These are phyloP conservation scores for Stephania yunnanensis DNA, from an alignment of 164 flowering plant genomes.

Conservation along the genomic window DNA sequence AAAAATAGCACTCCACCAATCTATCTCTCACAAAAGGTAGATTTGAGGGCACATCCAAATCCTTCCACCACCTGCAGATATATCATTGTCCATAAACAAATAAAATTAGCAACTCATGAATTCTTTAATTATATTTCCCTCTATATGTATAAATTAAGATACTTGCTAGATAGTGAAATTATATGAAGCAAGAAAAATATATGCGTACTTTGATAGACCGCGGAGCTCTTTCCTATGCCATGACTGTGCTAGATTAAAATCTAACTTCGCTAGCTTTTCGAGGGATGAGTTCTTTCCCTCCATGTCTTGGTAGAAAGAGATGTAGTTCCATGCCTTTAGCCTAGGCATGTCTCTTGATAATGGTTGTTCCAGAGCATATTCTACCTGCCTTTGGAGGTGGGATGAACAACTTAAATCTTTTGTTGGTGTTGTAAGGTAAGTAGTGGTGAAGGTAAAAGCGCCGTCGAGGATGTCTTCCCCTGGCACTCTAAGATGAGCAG, in stretches of 20 bases:
- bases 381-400: background rate
- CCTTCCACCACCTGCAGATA: slow-evolving; percentile 37
- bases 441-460: background rate
- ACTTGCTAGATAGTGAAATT: too few species aligned
- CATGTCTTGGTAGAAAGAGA: background rate
- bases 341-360: slow-evolving; percentile 1
- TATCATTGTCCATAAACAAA: too few species aligned
- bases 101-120: too few species aligned
- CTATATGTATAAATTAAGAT: too few species aligned
- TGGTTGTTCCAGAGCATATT: background rate
- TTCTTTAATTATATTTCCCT: background rate
- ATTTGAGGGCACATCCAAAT: slow-evolving; percentile 21
- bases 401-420: background rate
- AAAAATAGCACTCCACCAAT: slow-evolving; percentile 37
- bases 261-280: too few species aligned
- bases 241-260: too few species aligned
- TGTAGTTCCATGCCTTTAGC: background rate
- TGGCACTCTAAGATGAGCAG: background rate
- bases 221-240: too few species aligned
- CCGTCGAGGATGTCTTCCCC: slow-evolving; percentile 1
- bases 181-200: too few species aligned
- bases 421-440: background rate
- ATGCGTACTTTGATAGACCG: too few species aligned
- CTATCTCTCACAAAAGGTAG: slow-evolving; percentile 35
- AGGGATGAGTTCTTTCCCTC: too few species aligned